Conservation (phyloP, 2,329 filamentous ascomycete genomes). For the Trichoderma sp. region DNA sequence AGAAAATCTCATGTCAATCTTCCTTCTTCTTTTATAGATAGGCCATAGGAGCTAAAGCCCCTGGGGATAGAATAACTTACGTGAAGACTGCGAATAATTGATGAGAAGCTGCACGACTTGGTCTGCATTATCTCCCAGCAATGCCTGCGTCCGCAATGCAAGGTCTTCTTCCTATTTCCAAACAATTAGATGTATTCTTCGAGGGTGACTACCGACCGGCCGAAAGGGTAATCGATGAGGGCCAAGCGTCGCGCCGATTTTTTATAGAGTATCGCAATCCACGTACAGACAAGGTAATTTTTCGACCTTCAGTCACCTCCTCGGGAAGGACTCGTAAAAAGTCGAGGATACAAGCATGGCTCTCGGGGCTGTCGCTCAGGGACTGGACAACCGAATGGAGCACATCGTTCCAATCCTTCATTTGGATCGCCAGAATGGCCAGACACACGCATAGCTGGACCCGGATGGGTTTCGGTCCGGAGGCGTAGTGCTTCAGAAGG, state of each 20-base stretch:
- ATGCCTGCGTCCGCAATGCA: constrained; percentile 75
- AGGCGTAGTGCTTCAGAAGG: constrained; percentile 75
- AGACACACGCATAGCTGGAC: constrained; percentile 94
- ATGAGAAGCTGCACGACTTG: constrained; percentile 84
- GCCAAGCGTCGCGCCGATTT: constrained; percentile 39
- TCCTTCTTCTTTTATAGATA: neutral
- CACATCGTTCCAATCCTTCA: constrained; percentile 94
- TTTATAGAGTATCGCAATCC: constrained; percentile 50
- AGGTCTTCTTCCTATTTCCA: constrained; percentile 89
- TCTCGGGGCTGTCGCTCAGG: constrained; percentile 72
- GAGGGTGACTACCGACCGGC: constrained; percentile 29
- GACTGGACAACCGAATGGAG: constrained; percentile 75
- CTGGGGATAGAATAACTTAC: constrained; percentile 51
- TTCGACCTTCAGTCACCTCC: constrained; percentile 98
- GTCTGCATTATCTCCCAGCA: constrained; percentile 85
- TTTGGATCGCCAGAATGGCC: constrained; percentile 92
- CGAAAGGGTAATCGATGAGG: constrained; percentile 34
- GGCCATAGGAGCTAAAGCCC: too few relatives aligned
- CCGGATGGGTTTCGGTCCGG: constrained; percentile 79
- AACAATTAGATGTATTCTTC: constrained; percentile 36
- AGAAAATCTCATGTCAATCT: neutral
- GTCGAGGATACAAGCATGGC: constrained; percentile 85
- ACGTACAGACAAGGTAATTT: constrained; percentile 98
- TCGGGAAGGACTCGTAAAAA: constrained; percentile 96
- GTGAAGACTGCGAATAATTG: constrained; percentile 87